phyloP scores from a whole-genome alignment of 1,284 basidiomycete species.

The Phellopilus nigrolimitatus region DNA sequence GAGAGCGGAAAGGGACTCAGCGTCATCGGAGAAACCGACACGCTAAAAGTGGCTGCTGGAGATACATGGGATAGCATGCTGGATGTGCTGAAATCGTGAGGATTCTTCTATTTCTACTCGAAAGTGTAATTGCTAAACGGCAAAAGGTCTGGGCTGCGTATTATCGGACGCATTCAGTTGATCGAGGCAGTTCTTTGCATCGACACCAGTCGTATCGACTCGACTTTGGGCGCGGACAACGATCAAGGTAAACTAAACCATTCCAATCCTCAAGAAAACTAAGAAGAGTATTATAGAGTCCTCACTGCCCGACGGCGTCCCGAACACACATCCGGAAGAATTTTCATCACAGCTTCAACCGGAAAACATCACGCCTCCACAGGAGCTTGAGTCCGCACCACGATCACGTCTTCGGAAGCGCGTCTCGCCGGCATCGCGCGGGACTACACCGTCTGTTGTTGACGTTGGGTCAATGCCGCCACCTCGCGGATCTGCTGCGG shows the following conservation, averaged over 20 bases:
- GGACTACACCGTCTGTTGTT: background rate
- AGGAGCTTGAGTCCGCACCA: background rate
- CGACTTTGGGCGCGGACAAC: slow-evolving; percentile 12
- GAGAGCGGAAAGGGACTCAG: slow-evolving; percentile 43
- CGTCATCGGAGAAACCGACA: slow-evolving; percentile 45
- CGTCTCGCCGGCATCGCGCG: background rate
- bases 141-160: slow-evolving; percentile 29
- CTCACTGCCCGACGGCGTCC: slow-evolving; percentile 29
- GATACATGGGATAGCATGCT: slow-evolving; percentile 49
- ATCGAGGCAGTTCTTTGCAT: slow-evolving; percentile 30
- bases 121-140: slow-evolving; percentile 5
- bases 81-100: slow-evolving; percentile 47
- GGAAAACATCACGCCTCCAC: slow-evolving; percentile 20
- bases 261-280: background rate
- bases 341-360: slow-evolving; percentile 26
- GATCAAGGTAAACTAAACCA: background rate
- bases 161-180: slow-evolving; percentile 28
- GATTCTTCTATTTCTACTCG: slow-evolving; percentile 13
- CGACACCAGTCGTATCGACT: slow-evolving; percentile 29
- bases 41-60: slow-evolving; percentile 41
- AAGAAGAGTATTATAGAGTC: slow-evolving; percentile 14
- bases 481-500: background rate
- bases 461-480: background rate
- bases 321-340: slow-evolving; percentile 31
- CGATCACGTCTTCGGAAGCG: slow-evolving; percentile 3